Base-by-base conservation (phyloP, 805 yeast genomes). In the Candida vaughaniae region DNA sequence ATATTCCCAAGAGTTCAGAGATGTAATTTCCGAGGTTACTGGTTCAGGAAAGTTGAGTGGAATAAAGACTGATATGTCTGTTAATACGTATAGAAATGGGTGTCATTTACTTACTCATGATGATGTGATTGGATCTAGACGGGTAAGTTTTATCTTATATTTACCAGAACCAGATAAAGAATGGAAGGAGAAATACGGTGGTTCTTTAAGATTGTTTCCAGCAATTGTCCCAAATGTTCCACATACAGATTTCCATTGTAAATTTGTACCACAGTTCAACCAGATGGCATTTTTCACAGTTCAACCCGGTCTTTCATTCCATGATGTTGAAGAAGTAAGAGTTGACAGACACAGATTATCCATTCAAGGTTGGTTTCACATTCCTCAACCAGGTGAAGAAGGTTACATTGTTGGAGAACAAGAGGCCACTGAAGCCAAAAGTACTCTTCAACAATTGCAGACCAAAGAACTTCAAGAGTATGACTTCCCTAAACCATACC, bases 321-420 rank as follows among this genome's bases (percentile, higher is more conserved):
- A 93, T 59, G 99, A 95, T 52, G 99, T 93, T 9, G 98, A 95
- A 63, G 99, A 93, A 59, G 99, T 95, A 1, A 75, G 82, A 43
- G 95, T 82, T 1, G 95, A 90, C 54, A 86, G 83, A 55, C 95
- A 89, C 45, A 74, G 99, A 53, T 66, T 93, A 23, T 86, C 96
- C 0, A 87, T 93, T 42, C 96, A 93, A 53, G 99, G 99, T 1
- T 95, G 99, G 99, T 95, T 91, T 56, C 99, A 93, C 60, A 86
- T 90, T 35, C 99, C 99, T 3, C 98, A 93, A 57, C 66, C 66
- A 8, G 97, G 95, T 7, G 99, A 93, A 61, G 80, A 76, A 22
- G 98, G 97, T 0, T 91, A 60, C 53, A 73, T 80, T 14, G 78
- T 77, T 25, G 95, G 95, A 5, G 96, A 88, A 55, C 89, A 87